Evolutionary conservation across 2,329 filamentous ascomycete species (phyloP).

Genomic region (Paecilomyces dactylethromorphus): DNA sequence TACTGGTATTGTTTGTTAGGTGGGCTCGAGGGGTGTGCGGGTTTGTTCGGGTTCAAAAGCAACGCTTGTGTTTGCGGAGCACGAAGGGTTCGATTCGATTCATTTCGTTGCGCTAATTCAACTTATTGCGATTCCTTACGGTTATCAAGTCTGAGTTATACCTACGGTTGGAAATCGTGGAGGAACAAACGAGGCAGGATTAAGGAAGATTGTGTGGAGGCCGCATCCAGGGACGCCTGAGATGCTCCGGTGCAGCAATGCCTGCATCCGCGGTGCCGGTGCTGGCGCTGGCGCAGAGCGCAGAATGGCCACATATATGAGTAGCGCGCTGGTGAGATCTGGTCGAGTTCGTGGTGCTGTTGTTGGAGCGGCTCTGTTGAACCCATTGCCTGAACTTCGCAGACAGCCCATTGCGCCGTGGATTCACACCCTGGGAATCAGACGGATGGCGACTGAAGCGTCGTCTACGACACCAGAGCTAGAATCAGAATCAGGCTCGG

Average conservation of each 20-base stretch:
- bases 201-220: not conserved
- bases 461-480: not conserved
- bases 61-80: too few relatives aligned
- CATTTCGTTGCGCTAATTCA: too few relatives aligned
- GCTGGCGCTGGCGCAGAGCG: slow-evolving; percentile 1
- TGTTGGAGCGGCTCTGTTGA: not conserved
- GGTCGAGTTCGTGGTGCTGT: not conserved
- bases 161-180: not conserved
- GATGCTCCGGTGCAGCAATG: slow-evolving; percentile 6
- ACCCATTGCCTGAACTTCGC: not conserved
- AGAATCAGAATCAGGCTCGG: not conserved
- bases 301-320: slow-evolving; percentile 4
- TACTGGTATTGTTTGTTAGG: too few relatives aligned
- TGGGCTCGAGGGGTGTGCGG: too few relatives aligned
- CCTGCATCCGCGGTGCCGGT: slow-evolving; percentile 1
- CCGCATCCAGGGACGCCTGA: not conserved
- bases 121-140: too few relatives aligned
- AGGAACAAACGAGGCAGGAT: not conserved
- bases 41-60: too few relatives aligned
- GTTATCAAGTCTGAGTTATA: too few relatives aligned
- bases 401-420: not conserved
- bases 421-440: not conserved
- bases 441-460: not conserved
- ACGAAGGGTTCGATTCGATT: too few relatives aligned
- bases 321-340: not conserved